phyloP scores from a whole-genome alignment of 805 yeast genomes.

The Pichia paraexigua region DNA sequence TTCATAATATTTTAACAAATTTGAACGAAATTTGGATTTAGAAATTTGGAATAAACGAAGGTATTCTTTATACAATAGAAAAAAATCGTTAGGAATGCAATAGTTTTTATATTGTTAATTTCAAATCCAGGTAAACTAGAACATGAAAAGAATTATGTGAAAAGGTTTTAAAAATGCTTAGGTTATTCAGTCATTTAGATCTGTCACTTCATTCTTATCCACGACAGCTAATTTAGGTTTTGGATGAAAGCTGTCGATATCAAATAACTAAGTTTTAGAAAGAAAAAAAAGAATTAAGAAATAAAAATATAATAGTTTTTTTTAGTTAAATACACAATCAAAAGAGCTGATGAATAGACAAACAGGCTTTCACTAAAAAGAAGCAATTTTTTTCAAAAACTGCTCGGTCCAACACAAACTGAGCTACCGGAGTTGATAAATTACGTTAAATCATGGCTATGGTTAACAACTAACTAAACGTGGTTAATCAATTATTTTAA shows the following conservation, averaged over 20 bases:
- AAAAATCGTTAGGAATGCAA: conserved; percentile 1
- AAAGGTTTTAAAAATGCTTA: conserved; percentile 4
- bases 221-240: background rate
- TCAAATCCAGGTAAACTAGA: conserved; percentile 7
- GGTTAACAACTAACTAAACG: no score
- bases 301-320: no score
- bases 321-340: no score
- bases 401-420: no score
- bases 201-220: conserved; percentile 4
- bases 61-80: conserved; percentile 5
- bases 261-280: conserved; percentile 1
- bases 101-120: conserved; percentile 13
- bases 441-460: no score
- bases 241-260: no score
- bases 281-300: background rate
- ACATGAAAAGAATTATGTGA: background rate
- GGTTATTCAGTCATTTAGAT: conserved; percentile 12
- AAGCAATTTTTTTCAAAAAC: no score
- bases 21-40: conserved; percentile 11
- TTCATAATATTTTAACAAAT: conserved; percentile 6
- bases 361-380: no score
- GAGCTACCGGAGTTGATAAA: no score
- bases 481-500: background rate
- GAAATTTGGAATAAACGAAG: conserved; percentile 8
- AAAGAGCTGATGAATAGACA: no score